Percentiles rank a stretch among this genome's conserved stretches.
Evolutionary conservation across 129 eudicot species (phyloP).

Genomic region (Artemisia annua): DNA sequence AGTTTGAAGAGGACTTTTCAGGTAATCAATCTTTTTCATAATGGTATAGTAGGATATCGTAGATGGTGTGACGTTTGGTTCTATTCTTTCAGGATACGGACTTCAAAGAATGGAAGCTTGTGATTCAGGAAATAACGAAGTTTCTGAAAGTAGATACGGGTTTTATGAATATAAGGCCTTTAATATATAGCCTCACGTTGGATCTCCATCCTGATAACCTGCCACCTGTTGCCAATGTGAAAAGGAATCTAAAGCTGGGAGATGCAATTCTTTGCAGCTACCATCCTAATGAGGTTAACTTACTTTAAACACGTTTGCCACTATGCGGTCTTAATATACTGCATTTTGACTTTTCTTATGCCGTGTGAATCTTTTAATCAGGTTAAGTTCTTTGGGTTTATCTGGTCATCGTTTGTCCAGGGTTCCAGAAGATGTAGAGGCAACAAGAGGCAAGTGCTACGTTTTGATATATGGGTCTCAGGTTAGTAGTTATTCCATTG

Average conservation of each 20-base stretch:
- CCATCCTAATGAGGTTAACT: constrained; percentile 79
- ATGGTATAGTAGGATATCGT: not conserved
- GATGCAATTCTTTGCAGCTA: constrained; percentile 89
- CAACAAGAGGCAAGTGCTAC: too few relatives aligned
- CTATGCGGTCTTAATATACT: constrained; percentile 10
- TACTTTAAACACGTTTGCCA: not conserved
- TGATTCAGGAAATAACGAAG: constrained; percentile 83
- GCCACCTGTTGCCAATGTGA: constrained; percentile 51
- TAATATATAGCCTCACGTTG: constrained; percentile 80
- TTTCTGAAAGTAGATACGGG: constrained; percentile 86
- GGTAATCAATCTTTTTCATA: constrained; percentile 47
- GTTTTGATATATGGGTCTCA: too few relatives aligned
- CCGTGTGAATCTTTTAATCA: constrained; percentile 28
- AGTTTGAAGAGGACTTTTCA: constrained; percentile 83
- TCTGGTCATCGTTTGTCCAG: too few relatives aligned
- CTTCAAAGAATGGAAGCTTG: constrained; percentile 97
- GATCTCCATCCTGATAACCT: constrained; percentile 78
- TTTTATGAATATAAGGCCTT: constrained; percentile 86
- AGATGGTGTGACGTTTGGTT: too few relatives aligned
- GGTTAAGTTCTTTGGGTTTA: constrained; percentile 69
- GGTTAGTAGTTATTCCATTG: too few relatives aligned
- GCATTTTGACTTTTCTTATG: constrained; percentile 5
- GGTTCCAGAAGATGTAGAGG: too few relatives aligned
- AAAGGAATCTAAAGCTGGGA: constrained; percentile 63
- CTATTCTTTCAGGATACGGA: constrained; percentile 73